phyloP scores from a whole-genome alignment of 2,329 filamentous ascomycete genomes.

The Emergomyces pasteurianus region DNA sequence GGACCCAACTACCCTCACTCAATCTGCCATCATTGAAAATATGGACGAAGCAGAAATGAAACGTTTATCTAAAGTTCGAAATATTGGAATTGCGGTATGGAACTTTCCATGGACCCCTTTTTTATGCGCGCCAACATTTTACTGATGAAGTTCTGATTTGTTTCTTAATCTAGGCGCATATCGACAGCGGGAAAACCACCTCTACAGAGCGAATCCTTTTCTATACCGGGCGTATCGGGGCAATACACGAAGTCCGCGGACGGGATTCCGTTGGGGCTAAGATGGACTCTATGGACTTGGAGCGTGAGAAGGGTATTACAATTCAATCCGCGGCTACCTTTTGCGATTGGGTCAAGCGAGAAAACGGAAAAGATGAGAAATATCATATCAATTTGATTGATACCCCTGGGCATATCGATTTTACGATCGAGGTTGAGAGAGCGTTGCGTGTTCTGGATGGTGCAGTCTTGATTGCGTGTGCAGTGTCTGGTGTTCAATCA shows the following conservation, averaged over 20 bases:
- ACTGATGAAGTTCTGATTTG: background rate
- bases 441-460: conserved; percentile 90
- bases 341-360: conserved; percentile 88
- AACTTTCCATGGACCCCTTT: conserved; percentile 2
- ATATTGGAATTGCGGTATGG: conserved; percentile 90
- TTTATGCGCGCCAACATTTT: background rate
- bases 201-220: conserved; percentile 92
- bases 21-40: conserved; percentile 62
- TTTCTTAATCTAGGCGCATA: conserved; percentile 52
- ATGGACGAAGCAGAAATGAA: conserved; percentile 68
- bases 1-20: conserved; percentile 45
- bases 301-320: conserved; percentile 96
- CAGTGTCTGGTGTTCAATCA: conserved; percentile 91
- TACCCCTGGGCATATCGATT: conserved; percentile 96
- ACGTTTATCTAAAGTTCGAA: conserved; percentile 70
- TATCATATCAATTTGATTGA: conserved; percentile 99
- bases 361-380: conserved; percentile 70
- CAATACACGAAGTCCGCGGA: conserved; percentile 84
- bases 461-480: conserved; percentile 96
- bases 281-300: conserved; percentile 99
- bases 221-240: conserved; percentile 93
- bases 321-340: conserved; percentile 98
- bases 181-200: conserved; percentile 97
- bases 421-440: conserved; percentile 96
- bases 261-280: conserved; percentile 94